phyloP scores from a whole-genome alignment of 129 eudicot species.

The Flaveria sonorensis region DNA sequence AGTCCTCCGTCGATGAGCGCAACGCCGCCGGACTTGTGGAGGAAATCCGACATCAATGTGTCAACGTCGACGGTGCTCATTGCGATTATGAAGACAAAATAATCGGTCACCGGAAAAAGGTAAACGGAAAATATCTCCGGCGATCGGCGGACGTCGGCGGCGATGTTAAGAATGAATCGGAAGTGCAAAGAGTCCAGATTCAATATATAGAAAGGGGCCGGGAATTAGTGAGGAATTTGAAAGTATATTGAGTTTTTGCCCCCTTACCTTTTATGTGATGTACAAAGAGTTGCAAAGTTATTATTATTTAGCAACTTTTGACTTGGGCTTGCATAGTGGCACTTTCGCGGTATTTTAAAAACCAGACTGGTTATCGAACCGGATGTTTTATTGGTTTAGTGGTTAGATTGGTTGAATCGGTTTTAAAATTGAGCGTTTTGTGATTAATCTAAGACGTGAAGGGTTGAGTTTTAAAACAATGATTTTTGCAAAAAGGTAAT shows the following conservation, averaged over 20 bases:
- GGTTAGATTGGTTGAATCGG: too few species aligned
- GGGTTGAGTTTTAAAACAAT: too few species aligned
- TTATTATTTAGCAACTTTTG: not conserved
- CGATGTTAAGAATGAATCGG: not conserved
- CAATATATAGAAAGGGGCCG: constrained; percentile 39
- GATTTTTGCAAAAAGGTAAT: not conserved
- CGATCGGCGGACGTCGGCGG: constrained; percentile 28
- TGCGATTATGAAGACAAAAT: not conserved
- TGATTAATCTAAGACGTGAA: too few species aligned
- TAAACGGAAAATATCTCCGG: constrained; percentile 8
- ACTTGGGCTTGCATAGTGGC: too few species aligned
- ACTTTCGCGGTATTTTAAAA: too few species aligned
- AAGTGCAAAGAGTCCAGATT: constrained; percentile 17
- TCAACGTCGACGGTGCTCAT: constrained; percentile 26
- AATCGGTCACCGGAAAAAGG: not conserved
- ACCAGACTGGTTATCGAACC: too few species aligned
- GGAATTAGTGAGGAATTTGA: constrained; percentile 29
- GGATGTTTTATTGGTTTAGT: too few species aligned
- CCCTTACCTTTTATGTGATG: constrained; percentile 13
- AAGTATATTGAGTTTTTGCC: not conserved
- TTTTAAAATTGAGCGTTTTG: too few species aligned
- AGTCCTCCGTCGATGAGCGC: constrained; percentile 88
- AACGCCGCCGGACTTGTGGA: constrained; percentile 65
- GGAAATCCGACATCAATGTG: constrained; percentile 52
- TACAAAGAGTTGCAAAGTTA: not conserved